Conservation (phyloP, 352 stramenopile genomes). For the Thalassiosira livingstoniorum region DNA sequence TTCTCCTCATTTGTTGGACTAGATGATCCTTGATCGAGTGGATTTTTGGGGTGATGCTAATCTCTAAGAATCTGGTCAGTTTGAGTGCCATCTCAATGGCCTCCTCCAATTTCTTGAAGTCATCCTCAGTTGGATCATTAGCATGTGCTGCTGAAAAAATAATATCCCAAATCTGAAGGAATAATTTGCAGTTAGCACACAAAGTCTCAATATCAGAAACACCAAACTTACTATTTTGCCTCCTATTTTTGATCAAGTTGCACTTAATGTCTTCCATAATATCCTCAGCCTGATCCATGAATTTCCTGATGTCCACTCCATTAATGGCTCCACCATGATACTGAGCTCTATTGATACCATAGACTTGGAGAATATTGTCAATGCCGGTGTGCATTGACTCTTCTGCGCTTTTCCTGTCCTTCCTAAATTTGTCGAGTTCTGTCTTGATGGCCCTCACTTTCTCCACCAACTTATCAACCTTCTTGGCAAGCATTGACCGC, state of each 20-base stretch:
- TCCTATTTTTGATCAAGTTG: not conserved
- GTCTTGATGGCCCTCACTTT: not conserved
- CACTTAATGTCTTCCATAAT: constrained; percentile 13
- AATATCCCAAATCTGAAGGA: constrained; percentile 14
- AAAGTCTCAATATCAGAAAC: constrained; percentile 2
- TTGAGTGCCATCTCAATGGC: constrained; percentile 6
- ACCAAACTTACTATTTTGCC: not conserved
- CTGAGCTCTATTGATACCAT: not conserved
- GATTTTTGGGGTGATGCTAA: constrained; percentile 21
- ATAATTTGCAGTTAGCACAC: constrained; percentile 13
- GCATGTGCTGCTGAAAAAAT: constrained; percentile 11
- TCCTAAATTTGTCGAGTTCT: not conserved
- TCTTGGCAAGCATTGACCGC: not conserved
- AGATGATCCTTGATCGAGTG: constrained; percentile 17
- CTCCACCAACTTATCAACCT: not conserved
- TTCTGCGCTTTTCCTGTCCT: not conserved
- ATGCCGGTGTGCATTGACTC: constrained; percentile 8
- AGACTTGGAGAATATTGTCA: not conserved
- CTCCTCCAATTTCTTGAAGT: not conserved
- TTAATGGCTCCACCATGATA: constrained; percentile 20
- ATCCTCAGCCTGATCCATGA: constrained; percentile 1
- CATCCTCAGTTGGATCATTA: not conserved
- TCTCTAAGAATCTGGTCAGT: constrained; percentile 3
- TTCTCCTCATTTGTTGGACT: constrained; percentile 15
- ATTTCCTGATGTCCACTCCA: constrained; percentile 7